Percentiles rank a stretch among this genome's conserved stretches.
Conservation (phyloP, 2,329 filamentous ascomycete genomes). For the Aspergillus pseudoviridinutans region DNA sequence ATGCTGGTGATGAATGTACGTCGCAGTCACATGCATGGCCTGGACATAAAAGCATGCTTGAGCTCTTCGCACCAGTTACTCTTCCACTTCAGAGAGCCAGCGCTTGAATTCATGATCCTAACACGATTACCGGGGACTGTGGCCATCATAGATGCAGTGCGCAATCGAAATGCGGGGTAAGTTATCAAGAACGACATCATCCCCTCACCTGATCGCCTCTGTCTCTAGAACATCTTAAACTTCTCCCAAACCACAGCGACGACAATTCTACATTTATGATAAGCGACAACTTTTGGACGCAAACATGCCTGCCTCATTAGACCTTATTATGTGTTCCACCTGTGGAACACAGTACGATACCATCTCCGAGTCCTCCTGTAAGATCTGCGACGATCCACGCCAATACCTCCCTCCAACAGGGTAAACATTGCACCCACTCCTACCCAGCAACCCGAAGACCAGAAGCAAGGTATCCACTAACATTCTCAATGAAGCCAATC, state of each 20-base stretch:
- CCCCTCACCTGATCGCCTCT: not conserved
- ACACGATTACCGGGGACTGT: not conserved
- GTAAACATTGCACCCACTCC: constrained; percentile 9
- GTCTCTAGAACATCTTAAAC: not conserved
- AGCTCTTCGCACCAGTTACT: not conserved
- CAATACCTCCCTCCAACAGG: constrained; percentile 27
- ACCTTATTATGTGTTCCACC: constrained; percentile 25
- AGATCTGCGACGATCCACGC: constrained; percentile 30
- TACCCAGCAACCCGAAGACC: not conserved
- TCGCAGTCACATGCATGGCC: not conserved
- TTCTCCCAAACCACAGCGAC: not conserved
- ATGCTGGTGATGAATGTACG: not conserved
- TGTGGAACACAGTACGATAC: constrained; percentile 24
- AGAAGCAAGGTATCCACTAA: not conserved
- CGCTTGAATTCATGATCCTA: no score
- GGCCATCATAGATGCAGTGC: not conserved
- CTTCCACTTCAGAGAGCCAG: not conserved
- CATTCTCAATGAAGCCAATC: constrained; percentile 15
- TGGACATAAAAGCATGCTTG: not conserved
- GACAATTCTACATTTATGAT: not conserved
- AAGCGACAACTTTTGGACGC: not conserved
- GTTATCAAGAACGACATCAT: not conserved
- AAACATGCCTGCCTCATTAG: constrained; percentile 12
- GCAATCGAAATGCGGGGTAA: not conserved
- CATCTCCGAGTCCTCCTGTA: constrained; percentile 18